Conservation (phyloP, 1,139 yeast species). For the Trichomonascaceae sp. region DNA sequence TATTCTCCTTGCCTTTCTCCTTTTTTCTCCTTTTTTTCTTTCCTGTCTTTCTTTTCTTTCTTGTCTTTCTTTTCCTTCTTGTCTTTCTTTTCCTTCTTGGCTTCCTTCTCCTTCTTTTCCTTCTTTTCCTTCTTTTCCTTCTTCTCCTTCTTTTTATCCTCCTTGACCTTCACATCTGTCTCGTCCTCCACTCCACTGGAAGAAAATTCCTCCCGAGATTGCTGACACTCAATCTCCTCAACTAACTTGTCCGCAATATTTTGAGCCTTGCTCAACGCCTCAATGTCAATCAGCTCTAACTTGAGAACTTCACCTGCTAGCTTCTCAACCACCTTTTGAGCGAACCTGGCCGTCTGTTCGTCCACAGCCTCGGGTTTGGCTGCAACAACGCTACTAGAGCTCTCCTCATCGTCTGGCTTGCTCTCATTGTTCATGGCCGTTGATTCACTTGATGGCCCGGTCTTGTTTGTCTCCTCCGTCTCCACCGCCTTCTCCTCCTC, state of each 20-base stretch:
- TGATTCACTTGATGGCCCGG: constrained; percentile 9
- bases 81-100: constrained; percentile 1
- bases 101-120: constrained; percentile 5
- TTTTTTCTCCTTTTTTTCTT: constrained; percentile 7
- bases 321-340: constrained; percentile 15
- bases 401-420: constrained; percentile 5
- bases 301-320: constrained; percentile 16
- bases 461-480: constrained; percentile 9
- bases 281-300: constrained; percentile 17
- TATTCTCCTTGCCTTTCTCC: constrained; percentile 5
- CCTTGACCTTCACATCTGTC: constrained; percentile 19
- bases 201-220: constrained; percentile 1
- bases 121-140: constrained; percentile 4
- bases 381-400: constrained; percentile 1
- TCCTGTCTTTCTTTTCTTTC: constrained; percentile 9
- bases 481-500: constrained; percentile 11
- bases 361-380: constrained; percentile 2
- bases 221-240: not conserved
- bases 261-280: constrained; percentile 1
- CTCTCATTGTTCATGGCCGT: constrained; percentile 10
- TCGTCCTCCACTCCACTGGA: no score
- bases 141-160: constrained; percentile 4
- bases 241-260: not conserved
- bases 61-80: constrained; percentile 3
- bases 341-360: constrained; percentile 21